Percentiles rank a stretch among this genome's conserved stretches.
phyloP scores from a whole-genome alignment of 352 stramenopile genomes.

The Globisporangium spinosum region DNA sequence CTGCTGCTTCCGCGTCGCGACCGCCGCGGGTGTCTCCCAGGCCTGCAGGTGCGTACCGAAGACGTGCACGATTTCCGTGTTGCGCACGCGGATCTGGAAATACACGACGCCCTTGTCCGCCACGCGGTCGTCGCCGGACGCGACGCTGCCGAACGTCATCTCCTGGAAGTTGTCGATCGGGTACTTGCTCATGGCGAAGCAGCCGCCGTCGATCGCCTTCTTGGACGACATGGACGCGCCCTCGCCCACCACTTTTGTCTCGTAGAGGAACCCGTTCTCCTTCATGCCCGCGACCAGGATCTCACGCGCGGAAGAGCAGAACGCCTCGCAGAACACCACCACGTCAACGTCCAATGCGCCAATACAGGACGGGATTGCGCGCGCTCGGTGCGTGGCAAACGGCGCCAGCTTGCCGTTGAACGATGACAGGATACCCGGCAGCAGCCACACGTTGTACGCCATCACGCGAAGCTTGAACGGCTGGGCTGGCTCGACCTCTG shows the following conservation, averaged over 20 bases:
- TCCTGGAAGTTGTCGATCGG: constrained; percentile 54
- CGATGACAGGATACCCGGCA: constrained; percentile 53
- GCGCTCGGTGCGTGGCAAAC: constrained; percentile 35
- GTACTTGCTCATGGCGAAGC: constrained; percentile 70
- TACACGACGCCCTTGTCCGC: constrained; percentile 69
- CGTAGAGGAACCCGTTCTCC: constrained; percentile 55
- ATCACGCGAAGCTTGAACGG: constrained; percentile 51
- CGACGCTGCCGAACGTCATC: constrained; percentile 49
- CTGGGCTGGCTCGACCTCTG: background rate
- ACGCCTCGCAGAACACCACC: constrained; percentile 73
- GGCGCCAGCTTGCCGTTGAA: constrained; percentile 67
- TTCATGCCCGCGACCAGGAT: constrained; percentile 65
- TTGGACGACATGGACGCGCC: constrained; percentile 47
- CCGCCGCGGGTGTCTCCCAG: constrained; percentile 48
- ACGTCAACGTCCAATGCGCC: constrained; percentile 41
- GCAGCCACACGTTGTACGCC: constrained; percentile 74
- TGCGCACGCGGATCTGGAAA: constrained; percentile 36
- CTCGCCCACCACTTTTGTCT: constrained; percentile 58
- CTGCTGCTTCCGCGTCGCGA: constrained; percentile 39
- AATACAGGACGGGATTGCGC: constrained; percentile 52
- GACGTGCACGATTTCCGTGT: constrained; percentile 43
- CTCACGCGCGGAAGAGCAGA: constrained; percentile 40
- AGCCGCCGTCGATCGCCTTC: constrained; percentile 58
- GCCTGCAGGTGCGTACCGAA: constrained; percentile 68
- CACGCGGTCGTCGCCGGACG: constrained; percentile 54